Conservation (phyloP, 768 basidiomycete species). For the Rhodosporidiobolus odoratus region DNA sequence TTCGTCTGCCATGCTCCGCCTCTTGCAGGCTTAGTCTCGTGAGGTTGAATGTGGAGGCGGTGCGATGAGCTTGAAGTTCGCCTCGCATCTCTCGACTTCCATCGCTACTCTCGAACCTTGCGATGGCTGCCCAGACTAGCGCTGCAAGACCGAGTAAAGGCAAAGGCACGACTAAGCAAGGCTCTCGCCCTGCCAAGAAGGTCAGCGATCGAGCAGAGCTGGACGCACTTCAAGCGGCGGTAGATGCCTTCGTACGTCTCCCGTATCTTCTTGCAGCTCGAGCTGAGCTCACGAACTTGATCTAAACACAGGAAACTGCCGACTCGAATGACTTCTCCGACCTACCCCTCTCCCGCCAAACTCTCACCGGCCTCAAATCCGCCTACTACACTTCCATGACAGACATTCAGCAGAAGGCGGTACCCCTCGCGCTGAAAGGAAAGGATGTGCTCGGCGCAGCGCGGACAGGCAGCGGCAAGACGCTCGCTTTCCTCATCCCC, state of each 20-base stretch:
- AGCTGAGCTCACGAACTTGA: neutral
- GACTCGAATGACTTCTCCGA: constrained; percentile 61
- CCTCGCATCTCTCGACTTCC: neutral
- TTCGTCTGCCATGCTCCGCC: neutral
- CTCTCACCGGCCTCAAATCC: constrained; percentile 59
- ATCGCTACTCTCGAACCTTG: too few relatives aligned
- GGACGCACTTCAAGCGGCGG: constrained; percentile 43
- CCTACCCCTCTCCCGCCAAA: constrained; percentile 69
- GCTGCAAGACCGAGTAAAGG: neutral
- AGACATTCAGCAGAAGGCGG: constrained; percentile 57
- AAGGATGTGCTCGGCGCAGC: constrained; percentile 66
- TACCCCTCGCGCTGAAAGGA: constrained; percentile 60
- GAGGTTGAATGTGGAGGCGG: neutral
- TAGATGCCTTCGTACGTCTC: constrained; percentile 46
- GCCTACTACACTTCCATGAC: constrained; percentile 36
- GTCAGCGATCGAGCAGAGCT: constrained; percentile 44
- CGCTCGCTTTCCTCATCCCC: constrained; percentile 66
- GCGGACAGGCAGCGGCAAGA: constrained; percentile 68
- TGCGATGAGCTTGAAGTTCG: neutral
- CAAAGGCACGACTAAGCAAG: neutral
- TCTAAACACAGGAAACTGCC: constrained; percentile 53
- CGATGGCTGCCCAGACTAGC: neutral
- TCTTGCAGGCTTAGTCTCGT: neutral
- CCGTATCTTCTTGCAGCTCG: neutral
- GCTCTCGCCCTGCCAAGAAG: constrained; percentile 25